A percentile compares a stretch with the other conserved stretches of the same genome.
Evolutionary conservation across 2,329 filamentous ascomycete species (phyloP).

Genomic region (Scytalidium lignicola): DNA sequence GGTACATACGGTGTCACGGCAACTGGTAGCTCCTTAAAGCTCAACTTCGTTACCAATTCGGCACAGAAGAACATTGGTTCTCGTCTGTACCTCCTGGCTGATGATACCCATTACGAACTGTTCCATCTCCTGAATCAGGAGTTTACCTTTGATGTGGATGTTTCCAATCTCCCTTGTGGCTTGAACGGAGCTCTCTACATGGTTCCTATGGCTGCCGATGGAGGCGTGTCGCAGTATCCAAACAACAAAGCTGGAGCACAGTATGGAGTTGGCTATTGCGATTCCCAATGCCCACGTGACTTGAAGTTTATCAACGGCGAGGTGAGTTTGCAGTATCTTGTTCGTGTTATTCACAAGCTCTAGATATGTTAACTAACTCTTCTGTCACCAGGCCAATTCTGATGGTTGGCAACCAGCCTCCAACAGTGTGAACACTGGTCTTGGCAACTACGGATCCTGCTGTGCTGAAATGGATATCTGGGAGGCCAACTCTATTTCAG

Average conservation of each 20-base stretch:
- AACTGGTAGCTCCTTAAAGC: conserved; percentile 44
- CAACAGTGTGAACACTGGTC: conserved; percentile 48
- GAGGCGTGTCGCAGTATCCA: conserved; percentile 45
- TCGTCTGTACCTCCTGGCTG: conserved; percentile 60
- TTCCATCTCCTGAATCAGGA: conserved; percentile 63
- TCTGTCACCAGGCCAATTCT: conserved; percentile 41
- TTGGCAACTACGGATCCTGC: conserved; percentile 53
- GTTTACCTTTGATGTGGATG: conserved; percentile 69
- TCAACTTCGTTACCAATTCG: conserved; percentile 51
- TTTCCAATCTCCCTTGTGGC: conserved; percentile 62
- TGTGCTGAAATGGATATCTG: conserved; percentile 66
- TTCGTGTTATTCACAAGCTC: conserved; percentile 21
- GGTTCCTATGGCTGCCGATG: conserved; percentile 56
- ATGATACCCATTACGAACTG: conserved; percentile 57
- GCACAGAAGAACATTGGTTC: conserved; percentile 45
- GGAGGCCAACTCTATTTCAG: conserved; percentile 57
- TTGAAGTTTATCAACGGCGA: conserved; percentile 48
- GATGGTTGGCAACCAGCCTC: conserved; percentile 43
- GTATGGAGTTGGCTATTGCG: conserved; percentile 61
- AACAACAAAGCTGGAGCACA: conserved; percentile 52
- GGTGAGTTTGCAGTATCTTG: conserved; percentile 32
- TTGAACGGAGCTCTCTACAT: conserved; percentile 69
- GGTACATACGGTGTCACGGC: conserved; percentile 50
- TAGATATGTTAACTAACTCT: conserved; percentile 7
- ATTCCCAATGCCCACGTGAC: conserved; percentile 51